Conservation (phyloP, 225 moss, liverwort and hornwort genomes). For the Pleurozium schreberi region DNA sequence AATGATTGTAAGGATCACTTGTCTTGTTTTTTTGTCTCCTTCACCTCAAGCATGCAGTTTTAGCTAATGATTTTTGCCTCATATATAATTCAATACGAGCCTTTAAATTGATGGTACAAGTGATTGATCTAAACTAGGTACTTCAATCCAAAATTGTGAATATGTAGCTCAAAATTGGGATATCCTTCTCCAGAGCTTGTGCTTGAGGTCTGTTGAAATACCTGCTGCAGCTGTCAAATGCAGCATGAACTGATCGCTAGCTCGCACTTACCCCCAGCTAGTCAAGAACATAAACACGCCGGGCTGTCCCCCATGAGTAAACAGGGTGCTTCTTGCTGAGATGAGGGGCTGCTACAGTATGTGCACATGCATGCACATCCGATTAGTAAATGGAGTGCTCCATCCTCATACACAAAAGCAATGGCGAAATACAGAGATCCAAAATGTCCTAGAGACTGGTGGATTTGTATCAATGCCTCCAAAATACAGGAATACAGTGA, state of each 20-base stretch:
- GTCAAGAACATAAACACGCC: constrained; percentile 60
- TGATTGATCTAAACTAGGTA: too few species aligned
- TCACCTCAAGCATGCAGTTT: too few species aligned
- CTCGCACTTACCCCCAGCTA: constrained; percentile 96
- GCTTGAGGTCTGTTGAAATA: constrained; percentile 86
- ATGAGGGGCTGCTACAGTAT: constrained; percentile 99
- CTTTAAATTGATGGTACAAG: too few species aligned
- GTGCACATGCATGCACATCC: constrained; percentile 99
- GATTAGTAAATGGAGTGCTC: constrained; percentile 78
- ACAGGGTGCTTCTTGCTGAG: constrained; percentile 86
- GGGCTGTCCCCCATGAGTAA: constrained; percentile 70
- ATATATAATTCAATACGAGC: too few species aligned
- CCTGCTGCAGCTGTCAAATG: constrained; percentile 99
- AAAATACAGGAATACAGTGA: constrained; percentile 2
- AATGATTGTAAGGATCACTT: too few species aligned
- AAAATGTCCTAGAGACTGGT: constrained; percentile 14
- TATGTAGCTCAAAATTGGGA: too few species aligned
- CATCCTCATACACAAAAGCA: constrained; percentile 16
- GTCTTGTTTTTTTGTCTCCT: too few species aligned
- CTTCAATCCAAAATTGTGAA: too few species aligned
- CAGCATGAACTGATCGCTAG: constrained; percentile 86
- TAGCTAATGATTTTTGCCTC: too few species aligned
- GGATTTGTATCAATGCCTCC: constrained; percentile 7
- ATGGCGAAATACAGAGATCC: constrained; percentile 16
- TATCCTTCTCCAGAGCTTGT: constrained; percentile 62